A percentile compares a stretch with the other conserved stretches of the same genome.
Conservation (phyloP, 2,329 filamentous ascomycete genomes). For the Fusarium sp. region DNA sequence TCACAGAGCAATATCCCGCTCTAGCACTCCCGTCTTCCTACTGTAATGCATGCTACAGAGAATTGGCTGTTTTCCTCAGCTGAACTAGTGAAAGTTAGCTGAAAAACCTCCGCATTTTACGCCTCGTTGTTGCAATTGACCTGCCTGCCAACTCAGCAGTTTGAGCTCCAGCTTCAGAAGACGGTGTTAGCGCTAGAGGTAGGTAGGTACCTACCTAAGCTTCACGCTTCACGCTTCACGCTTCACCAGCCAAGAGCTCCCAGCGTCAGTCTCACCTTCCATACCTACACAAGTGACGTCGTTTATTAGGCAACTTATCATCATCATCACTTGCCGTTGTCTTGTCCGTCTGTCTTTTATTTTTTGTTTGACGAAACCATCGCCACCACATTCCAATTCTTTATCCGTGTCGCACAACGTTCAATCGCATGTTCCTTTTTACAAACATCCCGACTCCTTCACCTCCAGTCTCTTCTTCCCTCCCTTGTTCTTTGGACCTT, state of each 20-base stretch:
- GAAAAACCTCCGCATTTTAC: slow-evolving; percentile 1
- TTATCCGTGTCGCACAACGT: slow-evolving; percentile 27
- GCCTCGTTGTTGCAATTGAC: not conserved
- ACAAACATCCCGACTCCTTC: not conserved
- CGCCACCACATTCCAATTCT: slow-evolving; percentile 36
- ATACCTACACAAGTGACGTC: slow-evolving; percentile 31
- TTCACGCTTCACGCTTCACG: not conserved
- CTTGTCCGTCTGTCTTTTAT: not conserved
- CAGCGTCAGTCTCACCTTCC: slow-evolving; percentile 2
- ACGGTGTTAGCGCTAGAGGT: not conserved
- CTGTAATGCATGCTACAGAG: not conserved
- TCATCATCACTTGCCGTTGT: slow-evolving; percentile 1
- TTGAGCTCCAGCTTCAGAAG: slow-evolving; percentile 11
- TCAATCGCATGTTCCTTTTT: not conserved
- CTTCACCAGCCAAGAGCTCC: slow-evolving; percentile 10
- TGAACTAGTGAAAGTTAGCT: slow-evolving; percentile 8
- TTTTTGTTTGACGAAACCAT: slow-evolving; percentile 19
- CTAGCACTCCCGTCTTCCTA: slow-evolving; percentile 1
- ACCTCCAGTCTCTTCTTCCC: not conserved
- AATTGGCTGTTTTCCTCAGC: slow-evolving; percentile 6
- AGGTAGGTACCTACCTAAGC: not conserved
- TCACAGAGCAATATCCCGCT: slow-evolving; percentile 13
- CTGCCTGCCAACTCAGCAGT: not conserved
- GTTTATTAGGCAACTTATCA: slow-evolving; percentile 9
- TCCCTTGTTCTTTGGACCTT: not conserved